phyloP scores from a whole-genome alignment of 176 grass and related monocot genomes.

The Dendrocalamus sinicus region DNA sequence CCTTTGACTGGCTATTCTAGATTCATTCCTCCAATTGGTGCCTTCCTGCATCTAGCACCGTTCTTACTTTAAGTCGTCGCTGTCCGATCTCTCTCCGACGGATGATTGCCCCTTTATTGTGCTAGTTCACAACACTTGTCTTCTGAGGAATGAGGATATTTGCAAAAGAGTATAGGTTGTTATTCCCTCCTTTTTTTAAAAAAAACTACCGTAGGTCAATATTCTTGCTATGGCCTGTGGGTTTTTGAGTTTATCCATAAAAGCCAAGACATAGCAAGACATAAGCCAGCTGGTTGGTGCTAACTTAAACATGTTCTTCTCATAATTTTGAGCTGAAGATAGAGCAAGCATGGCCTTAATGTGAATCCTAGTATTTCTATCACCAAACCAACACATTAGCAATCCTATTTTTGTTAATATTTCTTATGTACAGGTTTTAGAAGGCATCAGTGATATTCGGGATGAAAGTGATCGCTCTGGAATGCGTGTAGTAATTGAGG shows the following conservation, averaged over 20 bases:
- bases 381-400: not conserved
- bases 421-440: conserved; percentile 65
- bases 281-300: conserved; percentile 19
- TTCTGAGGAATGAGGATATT: not conserved
- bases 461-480: conserved; percentile 96
- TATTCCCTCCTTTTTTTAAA: not conserved
- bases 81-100: too few species aligned
- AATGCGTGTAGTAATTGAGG: conserved; percentile 99
- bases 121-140: not conserved
- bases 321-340: not conserved
- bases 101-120: too few species aligned
- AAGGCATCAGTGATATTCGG: conserved; percentile 96
- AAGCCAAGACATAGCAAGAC: not conserved
- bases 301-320: conserved; percentile 13
- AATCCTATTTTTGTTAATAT: conserved; percentile 24
- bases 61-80: too few species aligned
- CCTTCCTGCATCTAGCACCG: too few species aligned
- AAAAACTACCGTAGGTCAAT: not conserved
- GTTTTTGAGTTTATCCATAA: conserved; percentile 19
- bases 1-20: too few species aligned
- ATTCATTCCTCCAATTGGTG: too few species aligned
- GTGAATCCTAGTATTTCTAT: conserved; percentile 1
- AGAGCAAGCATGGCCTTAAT: conserved; percentile 1
- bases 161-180: not conserved
- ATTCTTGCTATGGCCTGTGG: conserved; percentile 18